These are phyloP conservation scores for Yamadazyma taylorii DNA, from an alignment of 1,139 yeast genomes.

Conservation along the genomic window DNA sequence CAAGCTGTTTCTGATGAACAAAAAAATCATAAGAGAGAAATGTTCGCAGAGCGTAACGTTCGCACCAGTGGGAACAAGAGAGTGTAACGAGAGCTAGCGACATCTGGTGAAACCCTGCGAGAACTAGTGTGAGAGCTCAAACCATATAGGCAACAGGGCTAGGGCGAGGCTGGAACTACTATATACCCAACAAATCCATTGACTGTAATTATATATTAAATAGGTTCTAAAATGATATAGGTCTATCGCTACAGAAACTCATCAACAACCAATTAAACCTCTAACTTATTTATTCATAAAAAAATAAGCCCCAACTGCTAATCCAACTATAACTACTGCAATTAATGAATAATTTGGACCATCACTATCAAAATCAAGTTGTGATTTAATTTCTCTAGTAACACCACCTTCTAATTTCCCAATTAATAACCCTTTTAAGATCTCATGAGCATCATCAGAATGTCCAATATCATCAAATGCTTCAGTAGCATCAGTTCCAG, in stretches of 20 bases:
- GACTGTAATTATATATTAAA: no score
- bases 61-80: no score
- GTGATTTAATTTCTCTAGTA: conserved; percentile 26
- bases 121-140: no score
- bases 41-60: no score
- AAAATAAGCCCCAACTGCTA: conserved; percentile 57
- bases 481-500: conserved; percentile 91
- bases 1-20: no score
- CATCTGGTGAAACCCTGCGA: no score
- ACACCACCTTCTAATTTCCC: conserved; percentile 59
- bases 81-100: no score
- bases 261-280: neutral
- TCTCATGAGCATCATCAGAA: conserved; percentile 90
- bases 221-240: no score
- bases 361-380: conserved; percentile 26
- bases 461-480: conserved; percentile 97
- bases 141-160: no score
- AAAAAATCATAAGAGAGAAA: no score
- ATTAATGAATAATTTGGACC: conserved; percentile 33
- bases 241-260: neutral
- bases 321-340: conserved; percentile 50
- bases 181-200: no score
- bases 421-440: conserved; percentile 63
- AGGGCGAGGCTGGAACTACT: no score
- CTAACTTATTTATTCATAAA: conserved; percentile 15